Evolutionary conservation across 345 rosid species (phyloP), one percentile per base, ranked within the genome.

Genomic region (Psidium friedrichsthalianum): DNA sequence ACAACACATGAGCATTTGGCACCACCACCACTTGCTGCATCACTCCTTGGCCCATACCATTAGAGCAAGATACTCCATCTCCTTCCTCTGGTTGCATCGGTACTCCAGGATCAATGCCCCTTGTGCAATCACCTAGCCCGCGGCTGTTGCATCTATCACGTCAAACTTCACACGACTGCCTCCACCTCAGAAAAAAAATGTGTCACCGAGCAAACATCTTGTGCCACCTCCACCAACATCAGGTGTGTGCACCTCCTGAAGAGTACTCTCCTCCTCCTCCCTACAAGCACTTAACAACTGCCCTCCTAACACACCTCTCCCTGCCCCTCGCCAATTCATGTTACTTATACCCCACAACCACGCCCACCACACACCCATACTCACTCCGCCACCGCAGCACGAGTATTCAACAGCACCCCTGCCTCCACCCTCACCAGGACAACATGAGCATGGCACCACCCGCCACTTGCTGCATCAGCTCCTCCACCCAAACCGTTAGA

Each of bases 401-500:
- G 36, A 49, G 10, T 84, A 83, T 5, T 83, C 88, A 49, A 56
- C 64, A 8, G 85, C 86, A 32, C 86, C 84, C 16, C 84, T 82
- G 40, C 85, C 87, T 2, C 89, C 89, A 24, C 88, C 91, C n/a
- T 81, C 76, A 1, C 82, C 51, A 11, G 29, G 69, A 12, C 59
- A 83, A 21, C 64, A n/a, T 5, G 55, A 55, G 5, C 25, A 76
- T 86, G 1, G 84, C 86, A 8, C 74, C 89, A 1, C 86, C 86
- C 91, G 15, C 85, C 89, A 7, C 56, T 86, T 87, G 1, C 86
- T 53, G 2, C 83, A 89, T 7, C 86, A 83, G 61, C 42, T 49
- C 82, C 91, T 5, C 90, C 89, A 20, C 85, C 82, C 25, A 88
- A 89, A 22, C 89, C 86, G 51, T 89, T 89, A 13, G 83, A 82